These are phyloP conservation scores for Trichoderma sp. DNA, from an alignment of 2,329 filamentous ascomycete species.

Conservation along the genomic window DNA sequence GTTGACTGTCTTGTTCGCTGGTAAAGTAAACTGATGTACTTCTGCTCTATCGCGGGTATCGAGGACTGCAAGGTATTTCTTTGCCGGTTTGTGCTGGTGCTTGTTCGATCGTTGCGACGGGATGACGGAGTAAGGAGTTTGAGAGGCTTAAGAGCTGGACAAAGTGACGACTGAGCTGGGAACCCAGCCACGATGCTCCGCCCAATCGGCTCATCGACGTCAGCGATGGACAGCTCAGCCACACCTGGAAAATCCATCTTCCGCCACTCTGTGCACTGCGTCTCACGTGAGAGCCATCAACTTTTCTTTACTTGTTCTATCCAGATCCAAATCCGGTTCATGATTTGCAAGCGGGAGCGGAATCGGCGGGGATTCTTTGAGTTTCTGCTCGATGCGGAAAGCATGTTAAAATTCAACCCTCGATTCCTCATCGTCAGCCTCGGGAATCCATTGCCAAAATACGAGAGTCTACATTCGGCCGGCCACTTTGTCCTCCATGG, in stretches of 20 bases:
- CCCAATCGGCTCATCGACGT: slow-evolving; percentile 32
- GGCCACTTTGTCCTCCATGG: slow-evolving; percentile 74
- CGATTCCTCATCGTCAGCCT: slow-evolving; percentile 80
- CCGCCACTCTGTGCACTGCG: neutral
- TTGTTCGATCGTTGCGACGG: slow-evolving; percentile 24
- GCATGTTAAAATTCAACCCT: slow-evolving; percentile 35
- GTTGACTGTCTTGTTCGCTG: slow-evolving; percentile 29
- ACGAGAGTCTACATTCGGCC: slow-evolving; percentile 79
- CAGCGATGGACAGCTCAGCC: slow-evolving; percentile 23
- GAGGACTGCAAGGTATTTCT: neutral
- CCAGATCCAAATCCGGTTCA: neutral
- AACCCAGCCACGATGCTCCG: slow-evolving; percentile 33
- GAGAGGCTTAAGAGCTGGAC: slow-evolving; percentile 15
- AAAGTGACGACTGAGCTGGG: slow-evolving; percentile 25
- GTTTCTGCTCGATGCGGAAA: slow-evolving; percentile 23
- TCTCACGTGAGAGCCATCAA: slow-evolving; percentile 33
- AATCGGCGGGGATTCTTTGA: neutral
- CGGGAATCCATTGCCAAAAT: slow-evolving; percentile 77
- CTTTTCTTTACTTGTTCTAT: slow-evolving; percentile 1
- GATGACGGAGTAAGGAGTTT: slow-evolving; percentile 27
- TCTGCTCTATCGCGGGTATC: neutral
- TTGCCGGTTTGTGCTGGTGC: slow-evolving; percentile 11
- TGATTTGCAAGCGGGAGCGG: slow-evolving; percentile 11
- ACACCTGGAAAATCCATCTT: slow-evolving; percentile 14
- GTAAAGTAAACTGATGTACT: neutral